phyloP scores from a whole-genome alignment of 805 yeast species.

The Hanseniaspora nectarophila region DNA sequence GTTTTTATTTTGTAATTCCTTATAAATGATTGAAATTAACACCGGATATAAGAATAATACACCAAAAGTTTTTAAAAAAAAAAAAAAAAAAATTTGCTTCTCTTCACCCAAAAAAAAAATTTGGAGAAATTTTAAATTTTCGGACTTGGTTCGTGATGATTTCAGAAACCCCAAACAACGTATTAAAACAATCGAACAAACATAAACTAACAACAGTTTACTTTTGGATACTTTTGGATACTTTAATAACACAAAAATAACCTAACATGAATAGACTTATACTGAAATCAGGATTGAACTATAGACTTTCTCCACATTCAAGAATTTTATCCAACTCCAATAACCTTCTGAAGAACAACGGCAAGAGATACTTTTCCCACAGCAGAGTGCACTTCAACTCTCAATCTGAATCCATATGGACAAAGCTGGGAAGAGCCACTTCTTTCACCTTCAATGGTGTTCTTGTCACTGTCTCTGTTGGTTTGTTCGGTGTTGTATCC shows the following conservation, averaged over 20 bases:
- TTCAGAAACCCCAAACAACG: not conserved
- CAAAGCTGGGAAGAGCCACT: constrained; percentile 41
- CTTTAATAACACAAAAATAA: no score
- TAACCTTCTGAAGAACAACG: not conserved
- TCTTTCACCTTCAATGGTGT: constrained; percentile 52
- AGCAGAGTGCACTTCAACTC: constrained; percentile 2
- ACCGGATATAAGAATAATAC: not conserved
- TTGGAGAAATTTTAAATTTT: no score
- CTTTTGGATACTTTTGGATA: no score
- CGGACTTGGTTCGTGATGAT: not conserved
- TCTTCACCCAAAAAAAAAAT: no score
- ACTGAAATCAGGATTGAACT: not conserved
- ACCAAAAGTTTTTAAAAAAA: no score
- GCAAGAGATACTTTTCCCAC: not conserved
- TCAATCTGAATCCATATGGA: constrained; percentile 34
- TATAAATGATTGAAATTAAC: not conserved
- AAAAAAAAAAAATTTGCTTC: not conserved
- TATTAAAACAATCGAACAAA: not conserved
- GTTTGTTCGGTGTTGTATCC: constrained; percentile 53
- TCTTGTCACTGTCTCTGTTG: constrained; percentile 56
- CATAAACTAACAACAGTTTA: no score
- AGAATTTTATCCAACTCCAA: not conserved
- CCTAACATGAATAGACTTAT: not conserved
- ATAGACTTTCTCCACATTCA: not conserved
- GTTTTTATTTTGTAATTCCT: not conserved